These are phyloP conservation scores for Manihot esculenta DNA, from an alignment of 441 rosid species.

Conservation along the genomic window DNA sequence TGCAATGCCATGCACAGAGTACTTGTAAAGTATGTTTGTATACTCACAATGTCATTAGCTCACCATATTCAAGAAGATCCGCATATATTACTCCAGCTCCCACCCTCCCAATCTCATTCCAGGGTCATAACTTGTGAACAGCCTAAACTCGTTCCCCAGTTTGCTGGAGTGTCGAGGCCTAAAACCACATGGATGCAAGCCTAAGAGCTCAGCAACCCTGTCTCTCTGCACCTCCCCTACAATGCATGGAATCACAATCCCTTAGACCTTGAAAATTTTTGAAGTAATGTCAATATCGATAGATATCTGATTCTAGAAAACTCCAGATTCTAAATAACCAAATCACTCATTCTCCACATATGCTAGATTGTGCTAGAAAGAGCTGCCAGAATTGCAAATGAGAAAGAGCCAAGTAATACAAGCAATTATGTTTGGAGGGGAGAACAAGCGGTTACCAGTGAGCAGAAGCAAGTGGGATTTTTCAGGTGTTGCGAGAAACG, in stretches of 20 bases:
- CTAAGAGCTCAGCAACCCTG: constrained; percentile 66
- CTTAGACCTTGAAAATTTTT: background rate
- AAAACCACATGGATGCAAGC: constrained; percentile 70
- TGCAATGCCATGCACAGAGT: background rate
- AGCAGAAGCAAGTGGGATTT: constrained; percentile 64
- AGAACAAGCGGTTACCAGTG: constrained; percentile 53
- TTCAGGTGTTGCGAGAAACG: constrained; percentile 53
- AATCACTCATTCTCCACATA: background rate
- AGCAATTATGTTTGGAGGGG: background rate
- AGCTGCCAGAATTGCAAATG: background rate
- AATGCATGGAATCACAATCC: constrained; percentile 13
- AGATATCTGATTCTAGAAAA: background rate
- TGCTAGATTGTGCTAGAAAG: background rate
- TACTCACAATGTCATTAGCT: background rate
- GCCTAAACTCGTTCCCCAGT: constrained; percentile 79
- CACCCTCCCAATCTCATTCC: constrained; percentile 78
- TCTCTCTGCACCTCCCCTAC: constrained; percentile 88
- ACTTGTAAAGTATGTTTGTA: background rate
- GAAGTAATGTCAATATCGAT: background rate
- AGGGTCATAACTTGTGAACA: constrained; percentile 82
- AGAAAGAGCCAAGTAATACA: constrained; percentile 5
- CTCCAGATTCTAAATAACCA: background rate
- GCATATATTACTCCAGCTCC: constrained; percentile 49
- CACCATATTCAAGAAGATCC: background rate
- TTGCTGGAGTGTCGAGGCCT: constrained; percentile 82